Base-by-base conservation (phyloP, 306 rosid species). In the Boehmeria nivea region DNA sequence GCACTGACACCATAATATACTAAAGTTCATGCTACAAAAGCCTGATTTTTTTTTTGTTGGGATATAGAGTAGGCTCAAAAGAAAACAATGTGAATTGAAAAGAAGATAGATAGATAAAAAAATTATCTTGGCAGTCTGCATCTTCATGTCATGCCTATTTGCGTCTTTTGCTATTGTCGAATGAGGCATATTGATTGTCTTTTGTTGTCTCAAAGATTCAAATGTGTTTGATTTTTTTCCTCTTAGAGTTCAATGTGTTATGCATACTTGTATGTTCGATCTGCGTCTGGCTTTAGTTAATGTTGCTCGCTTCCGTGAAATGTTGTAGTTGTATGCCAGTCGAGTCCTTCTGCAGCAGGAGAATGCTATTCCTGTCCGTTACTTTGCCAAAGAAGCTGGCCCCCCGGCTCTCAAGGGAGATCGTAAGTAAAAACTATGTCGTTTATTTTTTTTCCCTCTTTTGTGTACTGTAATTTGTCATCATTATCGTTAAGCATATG, bases 351-450 rank as follows among this genome's bases (percentile, higher is more conserved):
- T 86, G 33, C 94, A 76, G 25, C 88, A 68, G 72, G 88, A 80
- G 59, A 57, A 65, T 77, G 78, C 78, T 33, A 51, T 85, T 78
- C 89, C 84, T 4, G 86, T 81, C 48, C 96, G 99, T 52, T 66
- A 57, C 78, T 91, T 74, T 60, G 95, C 96, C 45, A 71, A 87
- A 67, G 89, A 65, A 70, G 70, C 98, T 40, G 65, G 58, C 49
- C 78, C 85, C 19, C 52, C 76, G 19, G 63, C 70, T 23, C 83
- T 91, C 3, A 83, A 87, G 86, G 99, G 99, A 71, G 99, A 87
- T 61, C 68, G 99, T 91, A 73, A 81, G 95, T 66, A 43, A 36
- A 50, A 17, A n/a, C 7, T 13, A 12, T 1, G 6, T 2, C 11
- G 11, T n/a, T 57, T 3, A 4, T 56, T 19, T 43, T 25, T 13